A percentile compares a stretch with the other conserved stretches of the same genome.
These are phyloP conservation scores for Mrakiaceae sp. DNA, from an alignment of 1,284 basidiomycete species.

Conservation along the genomic window DNA sequence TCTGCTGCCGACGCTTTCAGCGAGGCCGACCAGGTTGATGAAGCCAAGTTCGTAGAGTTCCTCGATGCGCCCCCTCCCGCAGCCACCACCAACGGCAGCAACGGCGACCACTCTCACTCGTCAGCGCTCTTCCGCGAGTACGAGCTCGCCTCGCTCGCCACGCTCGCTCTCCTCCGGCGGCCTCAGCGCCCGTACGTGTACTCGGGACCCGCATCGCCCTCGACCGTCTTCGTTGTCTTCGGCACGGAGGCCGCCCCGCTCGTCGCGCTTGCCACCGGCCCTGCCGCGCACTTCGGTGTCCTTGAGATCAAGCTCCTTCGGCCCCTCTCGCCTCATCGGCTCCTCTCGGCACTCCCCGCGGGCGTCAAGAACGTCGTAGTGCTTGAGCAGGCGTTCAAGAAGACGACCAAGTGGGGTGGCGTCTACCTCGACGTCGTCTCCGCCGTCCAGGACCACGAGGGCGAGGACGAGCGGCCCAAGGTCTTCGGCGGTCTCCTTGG, in stretches of 20 bases:
- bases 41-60: constrained; percentile 38
- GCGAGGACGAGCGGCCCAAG: constrained; percentile 42
- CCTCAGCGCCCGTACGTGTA: constrained; percentile 44
- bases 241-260: constrained; percentile 38
- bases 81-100: constrained; percentile 31
- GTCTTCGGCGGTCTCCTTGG: constrained; percentile 55
- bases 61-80: constrained; percentile 18
- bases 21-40: constrained; percentile 37
- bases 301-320: constrained; percentile 60
- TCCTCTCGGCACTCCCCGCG: constrained; percentile 53
- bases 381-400: constrained; percentile 64
- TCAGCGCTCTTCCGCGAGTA: constrained; percentile 45
- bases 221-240: constrained; percentile 59
- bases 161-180: constrained; percentile 50
- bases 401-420: constrained; percentile 77
- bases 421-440: constrained; percentile 72
- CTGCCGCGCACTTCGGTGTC: constrained; percentile 48
- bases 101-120: constrained; percentile 28
- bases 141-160: constrained; percentile 51
- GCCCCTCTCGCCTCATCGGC: constrained; percentile 56
- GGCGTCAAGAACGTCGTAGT: constrained; percentile 65
- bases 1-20: too few relatives aligned
- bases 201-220: constrained; percentile 43
- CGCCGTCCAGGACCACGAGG: constrained; percentile 53
- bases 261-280: constrained; percentile 27